Evolutionary conservation across 345 rosid species (phyloP).

Genomic region (Lepidium didymum): DNA sequence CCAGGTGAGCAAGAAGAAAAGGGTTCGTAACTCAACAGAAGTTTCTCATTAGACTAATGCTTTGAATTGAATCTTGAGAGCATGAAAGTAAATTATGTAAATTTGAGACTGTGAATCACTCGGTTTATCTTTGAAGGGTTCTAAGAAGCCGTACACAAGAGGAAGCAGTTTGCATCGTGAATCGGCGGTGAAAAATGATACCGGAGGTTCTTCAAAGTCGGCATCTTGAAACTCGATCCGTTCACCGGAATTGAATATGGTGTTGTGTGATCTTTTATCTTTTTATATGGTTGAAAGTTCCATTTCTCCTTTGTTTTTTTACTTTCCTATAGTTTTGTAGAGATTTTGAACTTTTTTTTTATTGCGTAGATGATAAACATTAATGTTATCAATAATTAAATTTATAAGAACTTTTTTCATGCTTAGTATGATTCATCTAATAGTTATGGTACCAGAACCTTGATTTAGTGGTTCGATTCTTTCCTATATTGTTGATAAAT

Average conservation of each 20-base stretch:
- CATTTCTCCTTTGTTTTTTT: neutral
- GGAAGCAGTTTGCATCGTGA: slow-evolving; percentile 77
- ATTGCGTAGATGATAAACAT: too few relatives aligned
- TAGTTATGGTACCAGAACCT: too few relatives aligned
- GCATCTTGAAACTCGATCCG: neutral
- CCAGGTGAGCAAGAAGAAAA: slow-evolving; percentile 49
- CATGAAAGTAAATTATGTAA: neutral
- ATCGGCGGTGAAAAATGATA: slow-evolving; percentile 15
- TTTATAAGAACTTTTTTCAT: too few relatives aligned
- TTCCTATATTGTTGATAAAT: too few relatives aligned
- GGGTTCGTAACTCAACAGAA: slow-evolving; percentile 15
- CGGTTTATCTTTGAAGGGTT: slow-evolving; percentile 48
- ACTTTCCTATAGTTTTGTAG: neutral
- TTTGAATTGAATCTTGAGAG: neutral
- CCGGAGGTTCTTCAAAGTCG: slow-evolving; percentile 20
- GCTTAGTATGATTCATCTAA: too few relatives aligned
- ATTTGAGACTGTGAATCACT: neutral
- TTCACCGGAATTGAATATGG: neutral
- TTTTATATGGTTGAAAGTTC: neutral
- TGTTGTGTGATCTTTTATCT: neutral
- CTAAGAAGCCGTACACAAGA: slow-evolving; percentile 59
- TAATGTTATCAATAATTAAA: too few relatives aligned
- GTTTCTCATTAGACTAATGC: neutral
- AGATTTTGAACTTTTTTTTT: neutral
- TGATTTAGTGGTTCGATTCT: too few relatives aligned